phyloP scores from a whole-genome alignment of 129 eudicot genomes.

The Lactuca saligna region DNA sequence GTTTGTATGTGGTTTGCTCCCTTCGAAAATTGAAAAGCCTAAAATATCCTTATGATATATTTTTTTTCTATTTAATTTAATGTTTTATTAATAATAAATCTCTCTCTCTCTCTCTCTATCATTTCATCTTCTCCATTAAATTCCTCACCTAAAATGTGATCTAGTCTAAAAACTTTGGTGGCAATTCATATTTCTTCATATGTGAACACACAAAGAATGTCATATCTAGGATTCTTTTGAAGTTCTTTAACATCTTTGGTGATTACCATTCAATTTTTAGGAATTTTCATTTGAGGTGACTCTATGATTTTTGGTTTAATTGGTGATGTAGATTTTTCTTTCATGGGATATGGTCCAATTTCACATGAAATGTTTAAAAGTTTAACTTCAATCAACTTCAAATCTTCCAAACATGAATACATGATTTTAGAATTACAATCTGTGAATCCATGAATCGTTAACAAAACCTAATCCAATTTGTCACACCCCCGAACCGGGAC shows the following conservation, averaged over 20 bases:
- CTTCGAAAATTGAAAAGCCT: too few relatives aligned
- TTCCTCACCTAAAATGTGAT: constrained; percentile 87
- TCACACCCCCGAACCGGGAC: too few relatives aligned
- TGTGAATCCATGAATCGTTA: constrained; percentile 14
- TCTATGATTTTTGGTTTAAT: constrained; percentile 27
- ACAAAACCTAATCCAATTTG: constrained; percentile 5
- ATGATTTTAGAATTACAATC: not conserved
- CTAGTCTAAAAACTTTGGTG: constrained; percentile 74
- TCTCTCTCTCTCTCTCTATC: too few relatives aligned
- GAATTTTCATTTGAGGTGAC: constrained; percentile 27
- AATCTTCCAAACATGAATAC: not conserved
- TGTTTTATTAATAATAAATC: too few relatives aligned
- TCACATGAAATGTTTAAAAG: constrained; percentile 33
- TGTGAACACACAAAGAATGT: constrained; percentile 77
- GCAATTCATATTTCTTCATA: constrained; percentile 87
- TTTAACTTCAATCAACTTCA: not conserved
- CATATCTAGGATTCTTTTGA: constrained; percentile 60
- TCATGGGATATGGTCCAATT: constrained; percentile 17
- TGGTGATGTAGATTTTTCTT: constrained; percentile 29
- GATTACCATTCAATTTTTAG: constrained; percentile 44
- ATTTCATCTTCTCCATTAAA: constrained; percentile 52
- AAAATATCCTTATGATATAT: too few relatives aligned
- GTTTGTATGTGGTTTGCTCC: too few relatives aligned
- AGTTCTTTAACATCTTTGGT: constrained; percentile 75
- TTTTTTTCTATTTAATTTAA: too few relatives aligned